phyloP scores from a whole-genome alignment of 1,284 basidiomycete species.

The Apiotrichum gracile region DNA sequence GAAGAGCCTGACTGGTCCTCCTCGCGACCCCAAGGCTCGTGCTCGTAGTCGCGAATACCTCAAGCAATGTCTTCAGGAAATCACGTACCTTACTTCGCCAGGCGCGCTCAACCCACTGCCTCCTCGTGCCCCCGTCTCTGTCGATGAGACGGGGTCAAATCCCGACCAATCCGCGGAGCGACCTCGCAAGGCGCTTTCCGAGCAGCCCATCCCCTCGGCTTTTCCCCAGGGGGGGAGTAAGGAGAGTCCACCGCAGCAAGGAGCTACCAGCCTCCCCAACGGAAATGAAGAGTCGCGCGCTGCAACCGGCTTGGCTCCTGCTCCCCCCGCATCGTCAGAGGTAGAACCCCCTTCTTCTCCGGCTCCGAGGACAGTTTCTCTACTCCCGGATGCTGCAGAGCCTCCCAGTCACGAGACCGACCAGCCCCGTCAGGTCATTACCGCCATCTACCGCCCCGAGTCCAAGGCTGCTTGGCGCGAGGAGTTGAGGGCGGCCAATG shows the following conservation, averaged over 20 bases:
- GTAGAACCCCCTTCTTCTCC: conserved; percentile 29
- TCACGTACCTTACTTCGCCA: conserved; percentile 92
- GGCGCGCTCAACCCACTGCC: conserved; percentile 96
- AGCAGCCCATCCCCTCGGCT: conserved; percentile 24
- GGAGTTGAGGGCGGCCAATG: conserved; percentile 47
- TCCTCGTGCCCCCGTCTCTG: conserved; percentile 57
- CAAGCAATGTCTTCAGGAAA: conserved; percentile 97
- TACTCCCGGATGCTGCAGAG: conserved; percentile 24
- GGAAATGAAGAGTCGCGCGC: conserved; percentile 2
- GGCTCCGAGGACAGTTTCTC: conserved; percentile 15
- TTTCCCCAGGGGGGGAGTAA: background rate
- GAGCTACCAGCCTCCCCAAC: background rate
- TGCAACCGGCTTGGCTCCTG: background rate
- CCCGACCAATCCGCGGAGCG: conserved; percentile 17
- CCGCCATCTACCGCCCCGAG: conserved; percentile 81
- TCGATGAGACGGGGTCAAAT: conserved; percentile 18
- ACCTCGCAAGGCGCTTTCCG: conserved; percentile 37
- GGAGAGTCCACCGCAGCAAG: background rate
- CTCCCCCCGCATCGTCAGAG: background rate
- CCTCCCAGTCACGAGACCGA: background rate
- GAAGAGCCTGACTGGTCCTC: conserved; percentile 61
- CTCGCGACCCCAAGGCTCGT: conserved; percentile 83
- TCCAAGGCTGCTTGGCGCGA: conserved; percentile 77
- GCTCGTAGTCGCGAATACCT: conserved; percentile 93
- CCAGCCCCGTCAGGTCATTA: conserved; percentile 53